Conservation (phyloP, 2,329 filamentous ascomycete genomes). For the Thielaviopsis punctulata region DNA sequence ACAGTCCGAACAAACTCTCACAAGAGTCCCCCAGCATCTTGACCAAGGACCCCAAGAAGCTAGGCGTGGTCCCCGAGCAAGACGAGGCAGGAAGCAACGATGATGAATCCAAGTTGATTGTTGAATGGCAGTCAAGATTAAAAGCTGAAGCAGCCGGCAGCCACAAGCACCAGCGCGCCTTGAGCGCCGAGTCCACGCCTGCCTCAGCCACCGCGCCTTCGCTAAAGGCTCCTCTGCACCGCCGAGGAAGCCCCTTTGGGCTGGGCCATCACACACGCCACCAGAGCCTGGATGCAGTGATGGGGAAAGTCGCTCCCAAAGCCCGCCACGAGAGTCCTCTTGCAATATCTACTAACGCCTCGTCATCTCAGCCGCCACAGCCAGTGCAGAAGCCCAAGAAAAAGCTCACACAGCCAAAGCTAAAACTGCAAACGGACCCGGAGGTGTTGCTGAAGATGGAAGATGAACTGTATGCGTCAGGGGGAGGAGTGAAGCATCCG, state of each 20-base stretch:
- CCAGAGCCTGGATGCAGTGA: conserved; percentile 7
- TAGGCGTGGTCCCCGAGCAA: conserved; percentile 10
- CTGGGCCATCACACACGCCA: conserved; percentile 1
- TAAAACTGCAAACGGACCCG: conserved; percentile 11
- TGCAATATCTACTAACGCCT: neutral
- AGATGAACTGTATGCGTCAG: neutral
- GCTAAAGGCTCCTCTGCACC: neutral
- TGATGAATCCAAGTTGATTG: conserved; percentile 1
- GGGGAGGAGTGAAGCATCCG: neutral
- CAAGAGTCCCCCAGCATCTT: conserved; percentile 3
- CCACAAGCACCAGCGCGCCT: neutral
- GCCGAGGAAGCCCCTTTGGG: neutral
- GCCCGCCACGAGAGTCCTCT: neutral
- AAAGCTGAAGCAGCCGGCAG: neutral
- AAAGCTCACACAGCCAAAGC: conserved; percentile 3
- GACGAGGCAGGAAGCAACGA: conserved; percentile 6
- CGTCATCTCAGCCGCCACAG: neutral
- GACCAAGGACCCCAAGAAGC: conserved; percentile 7
- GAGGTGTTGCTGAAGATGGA: conserved; percentile 10
- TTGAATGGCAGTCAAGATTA: conserved; percentile 2
- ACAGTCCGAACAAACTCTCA: neutral
- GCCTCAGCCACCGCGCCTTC: neutral
- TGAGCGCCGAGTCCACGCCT: neutral
- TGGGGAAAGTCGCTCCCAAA: neutral
- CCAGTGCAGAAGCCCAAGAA: neutral